A percentile compares a stretch with the other conserved stretches of the same genome.
These are phyloP conservation scores for Erodium moschatum DNA, from an alignment of 441 rosid species.

Conservation along the genomic window DNA sequence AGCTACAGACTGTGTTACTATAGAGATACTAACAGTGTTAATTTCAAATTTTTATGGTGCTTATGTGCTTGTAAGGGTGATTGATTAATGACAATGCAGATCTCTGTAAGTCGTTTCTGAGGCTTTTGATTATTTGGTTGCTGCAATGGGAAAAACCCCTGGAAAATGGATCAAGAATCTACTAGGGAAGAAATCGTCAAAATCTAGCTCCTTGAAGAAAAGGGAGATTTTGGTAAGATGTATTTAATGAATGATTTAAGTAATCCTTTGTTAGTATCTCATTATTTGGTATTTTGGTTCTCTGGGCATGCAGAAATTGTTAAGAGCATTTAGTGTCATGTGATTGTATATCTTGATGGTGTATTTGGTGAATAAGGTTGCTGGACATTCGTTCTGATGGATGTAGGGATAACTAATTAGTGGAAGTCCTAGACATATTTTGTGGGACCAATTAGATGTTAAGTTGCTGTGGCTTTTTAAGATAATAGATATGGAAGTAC, in stretches of 20 bases:
- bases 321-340: background rate
- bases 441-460: background rate
- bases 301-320: background rate
- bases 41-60: slow-evolving; percentile 4
- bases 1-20: background rate
- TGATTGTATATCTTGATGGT: background rate
- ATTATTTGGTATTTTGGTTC: background rate
- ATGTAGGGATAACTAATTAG: background rate
- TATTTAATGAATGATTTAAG: background rate
- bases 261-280: background rate
- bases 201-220: slow-evolving; percentile 51
- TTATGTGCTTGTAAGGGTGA: background rate
- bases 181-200: slow-evolving; percentile 65
- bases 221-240: slow-evolving; percentile 35
- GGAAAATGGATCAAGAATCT: slow-evolving; percentile 76
- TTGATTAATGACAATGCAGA: slow-evolving; percentile 17
- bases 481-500: background rate
- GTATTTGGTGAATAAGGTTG: slow-evolving; percentile 3
- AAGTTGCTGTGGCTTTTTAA: background rate
- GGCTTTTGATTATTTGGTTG: slow-evolving; percentile 8
- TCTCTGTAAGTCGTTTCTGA: slow-evolving; percentile 19
- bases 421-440: background rate
- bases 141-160: slow-evolving; percentile 61
- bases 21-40: background rate
- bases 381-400: background rate